Conservation (phyloP, 805 yeast species). For the Yarrowia sp. region DNA sequence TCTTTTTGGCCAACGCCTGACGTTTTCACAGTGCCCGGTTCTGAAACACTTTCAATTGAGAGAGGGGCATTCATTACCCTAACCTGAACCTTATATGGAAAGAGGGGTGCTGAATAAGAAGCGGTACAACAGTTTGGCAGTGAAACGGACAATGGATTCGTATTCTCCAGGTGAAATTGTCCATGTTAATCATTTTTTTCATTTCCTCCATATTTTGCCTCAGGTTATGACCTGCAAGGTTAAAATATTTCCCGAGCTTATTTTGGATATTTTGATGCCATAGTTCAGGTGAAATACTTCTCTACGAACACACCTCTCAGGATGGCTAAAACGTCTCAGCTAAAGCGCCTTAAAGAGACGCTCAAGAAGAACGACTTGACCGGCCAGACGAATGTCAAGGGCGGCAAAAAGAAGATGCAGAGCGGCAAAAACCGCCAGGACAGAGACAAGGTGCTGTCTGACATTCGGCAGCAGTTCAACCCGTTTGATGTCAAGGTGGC, state of each 20-base stretch:
- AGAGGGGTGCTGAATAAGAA: too few relatives aligned
- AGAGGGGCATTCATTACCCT: background rate
- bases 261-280: background rate
- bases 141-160: background rate
- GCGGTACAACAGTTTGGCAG: too few relatives aligned
- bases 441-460: constrained; percentile 59
- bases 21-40: too few relatives aligned
- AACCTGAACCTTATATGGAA: background rate
- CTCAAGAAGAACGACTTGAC: constrained; percentile 79
- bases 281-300: too few relatives aligned
- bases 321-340: constrained; percentile 56
- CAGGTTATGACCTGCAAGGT: constrained; percentile 28
- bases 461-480: constrained; percentile 83
- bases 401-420: constrained; percentile 57
- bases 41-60: background rate
- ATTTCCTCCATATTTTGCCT: background rate
- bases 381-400: constrained; percentile 73
- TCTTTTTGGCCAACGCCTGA: too few relatives aligned
- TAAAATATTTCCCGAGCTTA: constrained; percentile 20
- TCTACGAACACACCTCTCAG: background rate
- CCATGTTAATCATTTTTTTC: too few relatives aligned
- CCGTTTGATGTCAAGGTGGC: constrained; percentile 84
- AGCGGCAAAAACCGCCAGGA: constrained; percentile 58
- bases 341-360: constrained; percentile 80
- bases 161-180: background rate